These are phyloP conservation scores for Pichia heedii DNA, from an alignment of 805 yeast species.

Conservation along the genomic window DNA sequence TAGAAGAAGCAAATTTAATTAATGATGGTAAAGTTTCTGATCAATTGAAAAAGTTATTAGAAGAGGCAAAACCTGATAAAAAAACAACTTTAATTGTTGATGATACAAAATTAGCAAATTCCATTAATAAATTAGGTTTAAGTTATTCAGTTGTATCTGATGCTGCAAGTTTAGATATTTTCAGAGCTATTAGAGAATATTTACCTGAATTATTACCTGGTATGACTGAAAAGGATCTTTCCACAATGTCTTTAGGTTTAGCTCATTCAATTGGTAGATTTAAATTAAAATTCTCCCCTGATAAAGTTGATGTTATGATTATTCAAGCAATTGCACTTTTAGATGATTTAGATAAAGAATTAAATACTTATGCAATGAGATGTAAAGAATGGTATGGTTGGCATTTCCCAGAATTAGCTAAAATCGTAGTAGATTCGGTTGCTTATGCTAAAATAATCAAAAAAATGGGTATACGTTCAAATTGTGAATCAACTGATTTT, in stretches of 20 bases:
- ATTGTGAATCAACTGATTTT: constrained; percentile 84
- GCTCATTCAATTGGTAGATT: constrained; percentile 99
- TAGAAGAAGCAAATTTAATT: constrained; percentile 88
- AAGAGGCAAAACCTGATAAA: constrained; percentile 70
- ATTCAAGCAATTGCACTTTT: constrained; percentile 96
- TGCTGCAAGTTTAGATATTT: constrained; percentile 88
- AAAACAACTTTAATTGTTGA: constrained; percentile 83
- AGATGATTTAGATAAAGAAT: constrained; percentile 95
- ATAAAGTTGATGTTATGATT: constrained; percentile 98
- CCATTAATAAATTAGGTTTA: constrained; percentile 89
- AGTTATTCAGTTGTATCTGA: constrained; percentile 86
- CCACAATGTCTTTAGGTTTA: constrained; percentile 95
- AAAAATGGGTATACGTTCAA: constrained; percentile 89
- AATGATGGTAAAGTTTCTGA: constrained; percentile 91
- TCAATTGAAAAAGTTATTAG: constrained; percentile 68
- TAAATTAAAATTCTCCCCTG: constrained; percentile 94
- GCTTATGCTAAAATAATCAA: constrained; percentile 93
- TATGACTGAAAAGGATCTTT: constrained; percentile 69
- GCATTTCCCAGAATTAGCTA: constrained; percentile 99
- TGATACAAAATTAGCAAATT: constrained; percentile 91
- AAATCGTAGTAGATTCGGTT: constrained; percentile 90
- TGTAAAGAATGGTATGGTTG: constrained; percentile 99
- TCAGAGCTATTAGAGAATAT: constrained; percentile 91
- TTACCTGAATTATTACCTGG: constrained; percentile 94
- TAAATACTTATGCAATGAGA: constrained; percentile 98